Percentiles rank a stretch among this genome's conserved stretches.
Conservation (phyloP, 2,329 filamentous ascomycete genomes). For the Colletotrichum noveboracense region DNA sequence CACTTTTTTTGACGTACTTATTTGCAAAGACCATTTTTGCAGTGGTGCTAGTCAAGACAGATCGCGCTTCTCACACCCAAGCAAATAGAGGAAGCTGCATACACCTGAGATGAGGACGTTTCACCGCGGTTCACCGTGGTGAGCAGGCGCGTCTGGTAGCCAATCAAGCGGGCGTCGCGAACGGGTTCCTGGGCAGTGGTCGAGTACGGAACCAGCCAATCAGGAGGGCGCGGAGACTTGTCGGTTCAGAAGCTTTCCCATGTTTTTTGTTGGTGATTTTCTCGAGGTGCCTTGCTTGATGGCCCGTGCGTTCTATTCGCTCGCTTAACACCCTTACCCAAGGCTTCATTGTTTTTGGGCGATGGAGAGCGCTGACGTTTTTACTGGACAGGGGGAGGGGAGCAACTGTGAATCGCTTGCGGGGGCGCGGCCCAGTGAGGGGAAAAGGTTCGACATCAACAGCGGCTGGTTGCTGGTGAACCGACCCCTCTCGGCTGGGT, state of each 20-base stretch:
- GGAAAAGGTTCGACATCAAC: constrained; percentile 2
- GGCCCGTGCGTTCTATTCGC: neutral
- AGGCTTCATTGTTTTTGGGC: neutral
- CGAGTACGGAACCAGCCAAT: neutral
- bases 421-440: neutral
- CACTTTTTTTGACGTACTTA: no score
- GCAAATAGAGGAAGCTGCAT: neutral
- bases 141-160: neutral
- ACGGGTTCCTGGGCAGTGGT: constrained; percentile 3
- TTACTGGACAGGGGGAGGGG: constrained; percentile 9
- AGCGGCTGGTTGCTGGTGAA: constrained; percentile 19
- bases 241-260: neutral
- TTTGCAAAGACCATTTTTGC: no score
- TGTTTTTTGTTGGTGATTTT: neutral
- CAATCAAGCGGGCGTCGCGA: neutral
- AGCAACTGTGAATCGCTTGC: neutral
- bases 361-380: neutral
- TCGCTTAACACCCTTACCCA: neutral
- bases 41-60: rapidly evolving
- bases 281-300: neutral
- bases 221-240: neutral
- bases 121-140: neutral
- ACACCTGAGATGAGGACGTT: neutral
- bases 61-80: neutral
- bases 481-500: constrained; percentile 6